Conservation (phyloP, 208 protist genomes). For the Wallacemonas collosoma region DNA sequence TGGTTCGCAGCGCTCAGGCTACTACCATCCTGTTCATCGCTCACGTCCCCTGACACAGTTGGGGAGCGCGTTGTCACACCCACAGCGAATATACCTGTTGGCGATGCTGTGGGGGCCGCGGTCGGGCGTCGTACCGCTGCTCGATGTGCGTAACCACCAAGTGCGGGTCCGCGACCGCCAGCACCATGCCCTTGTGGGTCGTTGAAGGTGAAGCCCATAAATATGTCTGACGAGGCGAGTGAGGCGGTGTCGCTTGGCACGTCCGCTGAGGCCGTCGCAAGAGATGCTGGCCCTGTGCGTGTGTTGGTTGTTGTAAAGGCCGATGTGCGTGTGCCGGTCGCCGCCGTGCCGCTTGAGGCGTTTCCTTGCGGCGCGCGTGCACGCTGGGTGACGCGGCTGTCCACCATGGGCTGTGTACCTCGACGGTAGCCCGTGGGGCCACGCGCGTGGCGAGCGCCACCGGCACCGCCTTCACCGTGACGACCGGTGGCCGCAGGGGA, state of each 20-base stretch:
- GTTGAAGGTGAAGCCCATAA: slow-evolving; percentile 28
- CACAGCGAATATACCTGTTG: neutral
- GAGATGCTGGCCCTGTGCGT: neutral
- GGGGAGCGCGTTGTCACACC: neutral
- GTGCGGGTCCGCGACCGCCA: neutral
- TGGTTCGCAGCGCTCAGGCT: neutral
- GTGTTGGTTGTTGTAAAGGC: slow-evolving; percentile 2
- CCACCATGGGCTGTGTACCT: neutral
- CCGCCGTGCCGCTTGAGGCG: too few species aligned
- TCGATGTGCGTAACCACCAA: neutral
- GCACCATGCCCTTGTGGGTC: neutral
- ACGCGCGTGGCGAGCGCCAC: neutral
- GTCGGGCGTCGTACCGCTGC: neutral
- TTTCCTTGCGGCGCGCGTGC: too few species aligned
- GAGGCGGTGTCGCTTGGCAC: neutral
- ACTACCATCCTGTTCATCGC: slow-evolving; percentile 11
- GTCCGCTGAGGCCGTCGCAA: neutral
- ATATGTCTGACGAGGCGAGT: neutral
- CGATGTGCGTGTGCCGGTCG: neutral
- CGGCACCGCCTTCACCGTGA: neutral
- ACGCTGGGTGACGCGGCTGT: too few species aligned
- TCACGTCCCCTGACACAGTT: neutral
- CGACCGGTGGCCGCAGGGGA: neutral
- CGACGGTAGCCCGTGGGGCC: neutral
- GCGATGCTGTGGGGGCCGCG: neutral